These are phyloP conservation scores for Xylaria castorea DNA, from an alignment of 495 filamentous ascomycete species.

Conservation along the genomic window DNA sequence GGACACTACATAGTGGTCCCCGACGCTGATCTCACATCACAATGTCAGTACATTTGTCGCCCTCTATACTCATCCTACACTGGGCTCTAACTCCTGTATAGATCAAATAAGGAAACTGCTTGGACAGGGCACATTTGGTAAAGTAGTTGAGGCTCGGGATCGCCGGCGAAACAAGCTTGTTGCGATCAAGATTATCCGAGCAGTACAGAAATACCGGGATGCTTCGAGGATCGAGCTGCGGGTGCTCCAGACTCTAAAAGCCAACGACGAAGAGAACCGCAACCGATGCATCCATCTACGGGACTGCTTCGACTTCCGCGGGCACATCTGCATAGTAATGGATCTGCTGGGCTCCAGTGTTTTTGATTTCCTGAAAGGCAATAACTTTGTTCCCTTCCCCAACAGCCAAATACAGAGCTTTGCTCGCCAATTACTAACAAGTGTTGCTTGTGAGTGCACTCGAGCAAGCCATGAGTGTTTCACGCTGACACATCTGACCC, in stretches of 20 bases:
- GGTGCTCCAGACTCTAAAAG: slow-evolving; percentile 86
- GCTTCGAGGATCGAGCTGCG: slow-evolving; percentile 95
- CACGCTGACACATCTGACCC: slow-evolving; percentile 37
- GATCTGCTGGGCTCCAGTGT: slow-evolving; percentile 95
- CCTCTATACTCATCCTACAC: slow-evolving; percentile 21
- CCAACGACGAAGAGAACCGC: slow-evolving; percentile 88
- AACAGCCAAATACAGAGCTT: slow-evolving; percentile 98
- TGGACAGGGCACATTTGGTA: slow-evolving; percentile 97
- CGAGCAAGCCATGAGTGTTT: slow-evolving; percentile 13
- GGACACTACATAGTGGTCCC: slow-evolving; percentile 93
- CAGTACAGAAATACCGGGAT: slow-evolving; percentile 97
- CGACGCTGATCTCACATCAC: slow-evolving; percentile 80
- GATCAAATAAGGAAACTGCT: slow-evolving; percentile 87
- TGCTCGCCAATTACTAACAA: slow-evolving; percentile 94
- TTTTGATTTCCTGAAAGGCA: slow-evolving; percentile 97
- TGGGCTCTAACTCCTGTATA: slow-evolving; percentile 50
- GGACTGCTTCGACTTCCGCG: slow-evolving; percentile 96
- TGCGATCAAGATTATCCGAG: slow-evolving; percentile 97
- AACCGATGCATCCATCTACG: slow-evolving; percentile 97
- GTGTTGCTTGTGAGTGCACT: slow-evolving; percentile 85
- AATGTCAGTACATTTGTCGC: slow-evolving; percentile 72
- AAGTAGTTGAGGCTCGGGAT: slow-evolving; percentile 93
- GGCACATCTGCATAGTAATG: slow-evolving; percentile 99
- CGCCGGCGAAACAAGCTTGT: slow-evolving; percentile 74
- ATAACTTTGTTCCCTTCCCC: slow-evolving; percentile 95